These are phyloP conservation scores for Phytopythium delawarense DNA, from an alignment of 352 stramenopile species.

Conservation along the genomic window DNA sequence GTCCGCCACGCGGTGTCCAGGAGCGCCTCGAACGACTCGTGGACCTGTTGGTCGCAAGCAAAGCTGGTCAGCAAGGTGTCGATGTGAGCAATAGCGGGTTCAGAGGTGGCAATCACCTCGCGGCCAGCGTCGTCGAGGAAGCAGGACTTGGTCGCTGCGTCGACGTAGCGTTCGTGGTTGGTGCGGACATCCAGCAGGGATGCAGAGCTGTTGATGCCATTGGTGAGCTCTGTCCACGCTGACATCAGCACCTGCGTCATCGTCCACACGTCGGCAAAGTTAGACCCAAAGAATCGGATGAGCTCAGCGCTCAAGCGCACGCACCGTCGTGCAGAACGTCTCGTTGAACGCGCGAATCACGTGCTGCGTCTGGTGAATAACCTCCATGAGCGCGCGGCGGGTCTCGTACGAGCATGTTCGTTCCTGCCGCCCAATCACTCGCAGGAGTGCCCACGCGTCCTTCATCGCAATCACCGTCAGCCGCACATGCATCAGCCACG, in stretches of 20 bases:
- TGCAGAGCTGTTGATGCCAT: constrained; percentile 10
- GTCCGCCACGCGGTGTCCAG: constrained; percentile 28
- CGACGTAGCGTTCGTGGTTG: constrained; percentile 35
- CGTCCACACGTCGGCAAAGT: background rate
- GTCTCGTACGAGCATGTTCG: constrained; percentile 16
- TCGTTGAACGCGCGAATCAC: constrained; percentile 44
- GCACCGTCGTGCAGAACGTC: constrained; percentile 39
- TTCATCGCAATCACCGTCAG: constrained; percentile 40
- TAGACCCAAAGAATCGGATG: background rate
- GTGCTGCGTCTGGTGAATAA: constrained; percentile 39
- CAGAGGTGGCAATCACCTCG: constrained; percentile 12
- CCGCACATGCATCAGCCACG: constrained; percentile 37
- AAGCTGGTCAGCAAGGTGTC: background rate
- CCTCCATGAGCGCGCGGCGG: constrained; percentile 13
- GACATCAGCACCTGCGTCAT: constrained; percentile 31
- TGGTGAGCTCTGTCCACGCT: constrained; percentile 31
- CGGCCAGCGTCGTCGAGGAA: constrained; percentile 27
- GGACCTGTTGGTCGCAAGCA: constrained; percentile 19
- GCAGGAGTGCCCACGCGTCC: constrained; percentile 32
- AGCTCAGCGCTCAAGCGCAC: background rate
- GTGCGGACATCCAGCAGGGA: constrained; percentile 26
- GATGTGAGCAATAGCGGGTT: background rate
- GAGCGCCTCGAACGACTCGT: constrained; percentile 17
- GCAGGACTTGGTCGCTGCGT: constrained; percentile 27
- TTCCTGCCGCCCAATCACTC: constrained; percentile 17